A percentile compares a stretch with the other conserved stretches of the same genome.
phyloP scores from a whole-genome alignment of 352 stramenopile genomes.

The Phytophthora crassamura region DNA sequence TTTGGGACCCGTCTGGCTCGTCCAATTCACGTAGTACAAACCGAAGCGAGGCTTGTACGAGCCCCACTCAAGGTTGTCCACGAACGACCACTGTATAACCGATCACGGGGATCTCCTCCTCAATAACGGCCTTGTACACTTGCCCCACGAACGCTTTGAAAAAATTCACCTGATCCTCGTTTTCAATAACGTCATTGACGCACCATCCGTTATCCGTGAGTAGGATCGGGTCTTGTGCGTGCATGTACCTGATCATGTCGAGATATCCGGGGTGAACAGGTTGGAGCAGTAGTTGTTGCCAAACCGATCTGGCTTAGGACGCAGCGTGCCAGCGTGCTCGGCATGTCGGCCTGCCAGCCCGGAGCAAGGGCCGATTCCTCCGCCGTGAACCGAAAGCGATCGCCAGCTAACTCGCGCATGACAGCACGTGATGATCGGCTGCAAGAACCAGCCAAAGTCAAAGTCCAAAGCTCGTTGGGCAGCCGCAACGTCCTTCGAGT shows the following conservation, averaged over 20 bases:
- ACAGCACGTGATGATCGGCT: slow-evolving; percentile 81
- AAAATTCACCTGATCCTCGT: slow-evolving; percentile 59
- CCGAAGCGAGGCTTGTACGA: slow-evolving; percentile 64
- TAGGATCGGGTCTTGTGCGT: slow-evolving; percentile 43
- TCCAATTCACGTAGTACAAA: slow-evolving; percentile 71
- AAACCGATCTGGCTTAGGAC: slow-evolving; percentile 33
- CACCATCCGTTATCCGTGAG: slow-evolving; percentile 63
- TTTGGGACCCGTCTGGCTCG: slow-evolving; percentile 38
- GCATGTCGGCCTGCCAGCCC: slow-evolving; percentile 54
- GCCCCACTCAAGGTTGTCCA: slow-evolving; percentile 97
- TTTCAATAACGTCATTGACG: slow-evolving; percentile 50
- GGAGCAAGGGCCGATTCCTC: slow-evolving; percentile 59
- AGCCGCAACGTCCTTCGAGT: slow-evolving; percentile 58
- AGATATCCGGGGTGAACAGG: slow-evolving; percentile 57
- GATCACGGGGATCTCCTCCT: slow-evolving; percentile 60
- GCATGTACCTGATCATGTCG: slow-evolving; percentile 49
- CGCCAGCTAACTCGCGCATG: slow-evolving; percentile 87
- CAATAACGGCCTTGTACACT: slow-evolving; percentile 55
- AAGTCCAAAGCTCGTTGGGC: slow-evolving; percentile 89
- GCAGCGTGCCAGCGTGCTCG: slow-evolving; percentile 59
- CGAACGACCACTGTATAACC: slow-evolving; percentile 94
- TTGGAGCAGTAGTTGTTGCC: slow-evolving; percentile 46
- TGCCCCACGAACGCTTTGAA: slow-evolving; percentile 49
- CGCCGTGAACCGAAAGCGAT: slow-evolving; percentile 86
- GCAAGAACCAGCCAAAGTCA: slow-evolving; percentile 92